Evolutionary conservation across 2,329 filamentous ascomycete genomes (phyloP), one percentile per base, ranked within the genome.

Genomic region (Penicillium sp.): DNA sequence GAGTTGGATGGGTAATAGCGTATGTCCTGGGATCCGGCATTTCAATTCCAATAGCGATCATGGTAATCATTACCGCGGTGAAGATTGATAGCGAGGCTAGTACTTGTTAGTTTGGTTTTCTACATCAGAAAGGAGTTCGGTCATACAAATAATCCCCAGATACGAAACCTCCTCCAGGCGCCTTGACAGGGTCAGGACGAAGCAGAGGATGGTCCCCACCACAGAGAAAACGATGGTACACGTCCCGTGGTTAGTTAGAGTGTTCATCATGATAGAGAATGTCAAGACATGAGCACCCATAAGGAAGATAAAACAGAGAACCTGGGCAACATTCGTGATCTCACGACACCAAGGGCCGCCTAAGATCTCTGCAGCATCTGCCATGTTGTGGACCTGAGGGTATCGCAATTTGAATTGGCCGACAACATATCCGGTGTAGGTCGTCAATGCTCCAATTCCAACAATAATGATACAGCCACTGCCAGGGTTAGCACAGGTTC

Each of bases 231-330:
- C 74, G 47, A 88, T 82, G 3, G 83, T 85, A 70, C 86, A 89
- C 1, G 80, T 78, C 0, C 78, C 81, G 57, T 87, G 80, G 4
- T 82, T 70, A 8, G 84, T 85, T 38, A 90, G 75, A 45, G 80
- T 83, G 61, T 85, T 85, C 69, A 89, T 82, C 65, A 86, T 84
- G 62, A 89, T 86, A 27, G 81, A 81, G 59, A 88, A 88, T 0
- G 85, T 88, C 54, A 89, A 73, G 54, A 87, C 79, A 71, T 90
- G 88, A 16, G 85, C 87, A 27, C 81, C 85, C 70, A 87, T 84
- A 54, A 88, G 81, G 72, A 90, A 88, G 55, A 87, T 75, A 32
- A 89, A 74, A 65, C 89, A 82, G 15, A 89, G 69, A 2, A 81
- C 72, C 60, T 87, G 86, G 61, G 82, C 85, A 54, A 77, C 71